Conservation (phyloP, 306 rosid species). For the Citrullus colocynthis region DNA sequence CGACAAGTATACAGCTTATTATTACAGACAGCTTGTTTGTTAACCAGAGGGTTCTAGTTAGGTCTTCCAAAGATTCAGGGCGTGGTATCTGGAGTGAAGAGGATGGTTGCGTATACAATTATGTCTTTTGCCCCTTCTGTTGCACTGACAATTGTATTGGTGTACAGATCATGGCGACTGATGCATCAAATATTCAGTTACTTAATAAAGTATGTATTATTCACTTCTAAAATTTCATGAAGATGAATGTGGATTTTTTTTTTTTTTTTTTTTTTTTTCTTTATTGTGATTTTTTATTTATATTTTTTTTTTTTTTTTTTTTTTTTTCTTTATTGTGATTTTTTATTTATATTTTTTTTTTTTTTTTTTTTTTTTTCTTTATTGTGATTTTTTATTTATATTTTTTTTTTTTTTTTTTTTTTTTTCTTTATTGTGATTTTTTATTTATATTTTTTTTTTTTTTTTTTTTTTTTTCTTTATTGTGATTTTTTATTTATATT, state of each 20-base stretch:
- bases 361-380: too few species aligned
- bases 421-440: too few species aligned
- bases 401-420: neutral
- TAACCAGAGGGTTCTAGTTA: constrained; percentile 31
- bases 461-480: too few species aligned
- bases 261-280: too few species aligned
- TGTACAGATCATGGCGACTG: constrained; percentile 63
- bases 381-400: too few species aligned
- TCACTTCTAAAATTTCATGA: neutral
- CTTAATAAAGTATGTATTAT: constrained; percentile 46
- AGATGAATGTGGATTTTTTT: neutral
- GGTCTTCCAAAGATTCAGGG: constrained; percentile 23
- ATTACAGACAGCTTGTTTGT: constrained; percentile 47
- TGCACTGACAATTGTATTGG: constrained; percentile 44
- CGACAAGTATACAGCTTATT: constrained; percentile 37
- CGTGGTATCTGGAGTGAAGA: constrained; percentile 67
- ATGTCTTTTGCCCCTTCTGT: constrained; percentile 77
- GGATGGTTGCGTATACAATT: constrained; percentile 77
- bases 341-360: neutral
- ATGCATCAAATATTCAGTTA: constrained; percentile 57
- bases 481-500: neutral
- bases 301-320: neutral
- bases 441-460: neutral
- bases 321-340: too few species aligned
- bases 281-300: too few species aligned